Evolutionary conservation across 768 basidiomycete genomes (phyloP).

Genomic region (Tricholoma matsutake): DNA sequence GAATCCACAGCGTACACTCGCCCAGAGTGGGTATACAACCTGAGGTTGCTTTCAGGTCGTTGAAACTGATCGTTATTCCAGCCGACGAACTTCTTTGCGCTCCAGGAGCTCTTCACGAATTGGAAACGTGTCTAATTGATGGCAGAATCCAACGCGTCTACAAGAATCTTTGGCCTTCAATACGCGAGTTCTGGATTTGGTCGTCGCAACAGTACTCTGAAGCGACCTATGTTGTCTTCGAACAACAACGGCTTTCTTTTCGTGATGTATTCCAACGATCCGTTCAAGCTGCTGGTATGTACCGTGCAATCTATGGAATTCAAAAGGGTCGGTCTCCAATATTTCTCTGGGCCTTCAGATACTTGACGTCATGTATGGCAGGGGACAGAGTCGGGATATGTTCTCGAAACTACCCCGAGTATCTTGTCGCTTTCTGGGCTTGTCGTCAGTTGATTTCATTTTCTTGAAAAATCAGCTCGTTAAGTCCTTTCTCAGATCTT

Average conservation of each 20-base stretch:
- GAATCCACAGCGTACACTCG: neutral
- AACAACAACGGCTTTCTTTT: constrained; percentile 41
- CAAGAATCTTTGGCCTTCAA: constrained; percentile 46
- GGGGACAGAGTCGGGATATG: constrained; percentile 42
- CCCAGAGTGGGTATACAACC: neutral
- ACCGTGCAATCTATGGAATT: constrained; percentile 37
- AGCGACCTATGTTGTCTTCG: constrained; percentile 46
- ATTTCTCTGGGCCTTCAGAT: neutral
- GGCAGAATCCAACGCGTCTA: constrained; percentile 44
- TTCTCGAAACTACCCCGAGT: constrained; percentile 46
- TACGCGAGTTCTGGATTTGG: constrained; percentile 47
- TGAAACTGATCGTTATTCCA: constrained; percentile 8
- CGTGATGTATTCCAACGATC: constrained; percentile 33
- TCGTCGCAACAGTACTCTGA: constrained; percentile 31
- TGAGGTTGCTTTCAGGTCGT: neutral
- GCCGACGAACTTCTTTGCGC: constrained; percentile 33
- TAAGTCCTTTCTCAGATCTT: constrained; percentile 25
- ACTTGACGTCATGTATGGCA: constrained; percentile 6
- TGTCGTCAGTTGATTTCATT: constrained; percentile 26
- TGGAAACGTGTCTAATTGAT: constrained; percentile 39
- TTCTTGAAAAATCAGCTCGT: too few relatives aligned
- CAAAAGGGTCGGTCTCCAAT: constrained; percentile 36
- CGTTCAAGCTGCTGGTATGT: constrained; percentile 33
- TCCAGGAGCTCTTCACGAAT: constrained; percentile 38
- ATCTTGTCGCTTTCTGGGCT: constrained; percentile 44